A percentile compares a stretch with the other conserved stretches of the same genome.
Evolutionary conservation across 129 eudicot species (phyloP).

Genomic region (Helichrysum umbraculigerum): DNA sequence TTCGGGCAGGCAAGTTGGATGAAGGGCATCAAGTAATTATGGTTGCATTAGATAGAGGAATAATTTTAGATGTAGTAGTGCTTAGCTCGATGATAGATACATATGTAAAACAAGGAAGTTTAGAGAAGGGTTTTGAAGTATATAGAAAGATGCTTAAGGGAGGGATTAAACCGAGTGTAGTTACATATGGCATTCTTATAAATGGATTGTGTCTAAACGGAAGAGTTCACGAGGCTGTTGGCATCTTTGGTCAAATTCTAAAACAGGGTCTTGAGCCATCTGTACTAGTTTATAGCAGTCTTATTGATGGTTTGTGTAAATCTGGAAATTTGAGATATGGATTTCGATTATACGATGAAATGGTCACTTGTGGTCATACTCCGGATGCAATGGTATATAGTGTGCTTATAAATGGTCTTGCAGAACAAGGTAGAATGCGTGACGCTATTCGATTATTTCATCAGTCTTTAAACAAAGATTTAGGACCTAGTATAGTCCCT

Average conservation of each 20-base stretch:
- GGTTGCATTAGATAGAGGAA: slow-evolving; percentile 48
- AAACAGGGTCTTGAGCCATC: slow-evolving; percentile 60
- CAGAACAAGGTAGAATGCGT: slow-evolving; percentile 47
- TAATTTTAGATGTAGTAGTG: slow-evolving; percentile 55
- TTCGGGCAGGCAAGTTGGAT: slow-evolving; percentile 43
- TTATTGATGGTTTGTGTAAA: slow-evolving; percentile 65
- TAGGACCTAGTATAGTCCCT: slow-evolving; percentile 35
- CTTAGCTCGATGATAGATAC: slow-evolving; percentile 60
- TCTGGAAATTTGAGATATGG: slow-evolving; percentile 53
- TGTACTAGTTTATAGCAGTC: slow-evolving; percentile 38
- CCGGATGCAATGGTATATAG: slow-evolving; percentile 48
- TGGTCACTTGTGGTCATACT: slow-evolving; percentile 44
- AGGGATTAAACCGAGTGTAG: slow-evolving; percentile 54
- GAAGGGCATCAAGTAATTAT: slow-evolving; percentile 44
- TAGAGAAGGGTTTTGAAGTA: slow-evolving; percentile 46
- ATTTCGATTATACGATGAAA: slow-evolving; percentile 41
- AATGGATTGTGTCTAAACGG: slow-evolving; percentile 53
- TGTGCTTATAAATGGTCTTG: slow-evolving; percentile 58
- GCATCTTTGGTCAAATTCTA: slow-evolving; percentile 49
- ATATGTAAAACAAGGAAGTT: slow-evolving; percentile 43
- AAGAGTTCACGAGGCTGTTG: slow-evolving; percentile 43
- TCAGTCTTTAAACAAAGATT: slow-evolving; percentile 42
- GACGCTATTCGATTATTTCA: slow-evolving; percentile 59
- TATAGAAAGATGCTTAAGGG: slow-evolving; percentile 49
- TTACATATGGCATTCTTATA: slow-evolving; percentile 58